phyloP scores from a whole-genome alignment of 1,284 basidiomycete genomes.

The Cryptococcus sp. region DNA sequence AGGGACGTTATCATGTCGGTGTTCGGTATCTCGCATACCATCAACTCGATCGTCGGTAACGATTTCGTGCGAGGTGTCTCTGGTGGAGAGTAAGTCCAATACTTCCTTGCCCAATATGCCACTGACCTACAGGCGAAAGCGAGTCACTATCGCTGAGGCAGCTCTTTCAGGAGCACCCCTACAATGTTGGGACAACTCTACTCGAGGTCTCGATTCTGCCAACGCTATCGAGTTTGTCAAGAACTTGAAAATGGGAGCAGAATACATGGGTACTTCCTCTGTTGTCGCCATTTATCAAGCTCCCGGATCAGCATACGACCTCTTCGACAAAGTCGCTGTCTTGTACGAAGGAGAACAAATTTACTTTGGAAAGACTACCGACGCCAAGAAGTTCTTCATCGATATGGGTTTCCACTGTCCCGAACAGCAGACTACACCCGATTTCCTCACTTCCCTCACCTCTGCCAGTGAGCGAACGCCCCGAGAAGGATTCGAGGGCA shows the following conservation, averaged over 20 bases:
- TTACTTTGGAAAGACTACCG: conserved; percentile 68
- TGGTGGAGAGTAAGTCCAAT: conserved; percentile 49
- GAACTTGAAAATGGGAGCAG: conserved; percentile 52
- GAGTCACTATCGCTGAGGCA: conserved; percentile 54
- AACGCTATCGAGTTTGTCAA: conserved; percentile 56
- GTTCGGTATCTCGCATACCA: conserved; percentile 54
- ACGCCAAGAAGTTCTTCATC: conserved; percentile 74
- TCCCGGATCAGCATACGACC: conserved; percentile 52
- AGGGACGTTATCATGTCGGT: conserved; percentile 52
- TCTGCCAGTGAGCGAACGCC: conserved; percentile 58
- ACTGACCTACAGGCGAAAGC: conserved; percentile 45
- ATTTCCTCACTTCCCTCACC: conserved; percentile 62
- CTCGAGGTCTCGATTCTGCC: conserved; percentile 56
- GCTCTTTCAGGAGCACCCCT: conserved; percentile 41
- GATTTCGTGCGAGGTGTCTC: conserved; percentile 52
- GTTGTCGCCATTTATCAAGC: conserved; percentile 52
- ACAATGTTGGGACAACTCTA: conserved; percentile 52
- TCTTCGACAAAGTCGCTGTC: conserved; percentile 68
- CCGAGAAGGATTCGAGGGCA: conserved; percentile 51
- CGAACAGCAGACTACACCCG: conserved; percentile 48
- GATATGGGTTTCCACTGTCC: conserved; percentile 65
- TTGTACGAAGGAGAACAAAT: conserved; percentile 78
- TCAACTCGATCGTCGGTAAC: conserved; percentile 51
- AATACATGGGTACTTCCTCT: conserved; percentile 45
- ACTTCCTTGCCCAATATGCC: not conserved